Base-by-base conservation (phyloP, 2,329 filamentous ascomycete genomes). In the Phoma sp. region DNA sequence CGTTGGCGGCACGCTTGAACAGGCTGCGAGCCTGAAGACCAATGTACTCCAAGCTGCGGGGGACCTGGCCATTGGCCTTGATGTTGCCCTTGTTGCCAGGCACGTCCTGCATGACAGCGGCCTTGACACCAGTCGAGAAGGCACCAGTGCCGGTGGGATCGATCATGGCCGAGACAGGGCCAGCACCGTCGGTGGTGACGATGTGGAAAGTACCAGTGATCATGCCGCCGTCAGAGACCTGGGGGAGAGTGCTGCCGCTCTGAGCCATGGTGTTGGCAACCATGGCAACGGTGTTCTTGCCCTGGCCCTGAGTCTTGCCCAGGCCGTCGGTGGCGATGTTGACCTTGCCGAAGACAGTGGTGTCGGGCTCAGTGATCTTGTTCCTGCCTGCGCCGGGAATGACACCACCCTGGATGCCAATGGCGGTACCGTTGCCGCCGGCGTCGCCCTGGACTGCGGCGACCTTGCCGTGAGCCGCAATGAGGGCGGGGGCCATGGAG, bases 131-230 rank as follows among this genome's bases (percentile, higher is more conserved):
- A 8, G 52, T 33, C 3, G 59, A 44, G 29, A 64, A 64, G 37
- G 73, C 60, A 8, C 78, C 84, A 3, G 83, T 84, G 45, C 76
- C 85, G 47, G 83, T 83, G 52, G 76, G 67, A 65, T 86, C 85
- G 69, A 87, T 84, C 76, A 83, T 83, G 72, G 84, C 86, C 4
- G 75, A 79, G 67, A 85, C 86, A 1, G 84, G 84, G 4, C 85
- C 86, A 48, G 82, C 85, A 45, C 86, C 86, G 60, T 88, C 86
- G 13, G 78, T 78, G 67, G 87, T 88, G 62, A 88, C 83, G 67
- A 87, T 83, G 73, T 86, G 85, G 18, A 87, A 76, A 0, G 82
- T 86, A 75, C 87, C 86, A 52, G 72, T 74, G 50, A 88, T 65
- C 49, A 78, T 65, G 47, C 85, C 85, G 40, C 84, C 84, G 0